Percentiles rank a stretch among this genome's conserved stretches.
phyloP scores from a whole-genome alignment of 2,329 filamentous ascomycete species.

The Microcyclospora tardicrescens region DNA sequence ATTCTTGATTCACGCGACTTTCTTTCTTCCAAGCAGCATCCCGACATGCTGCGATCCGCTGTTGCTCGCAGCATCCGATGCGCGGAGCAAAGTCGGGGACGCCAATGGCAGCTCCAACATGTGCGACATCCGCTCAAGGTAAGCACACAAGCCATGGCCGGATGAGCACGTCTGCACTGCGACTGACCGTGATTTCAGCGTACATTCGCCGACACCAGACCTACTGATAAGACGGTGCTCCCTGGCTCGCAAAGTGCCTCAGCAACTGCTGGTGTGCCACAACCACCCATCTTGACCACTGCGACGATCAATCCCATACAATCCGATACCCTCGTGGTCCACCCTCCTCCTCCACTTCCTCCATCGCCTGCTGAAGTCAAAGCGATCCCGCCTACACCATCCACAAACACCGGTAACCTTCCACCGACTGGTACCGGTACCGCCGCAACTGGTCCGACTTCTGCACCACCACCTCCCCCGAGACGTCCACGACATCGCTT shows the following conservation, averaged over 20 bases:
- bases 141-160: constrained; percentile 1
- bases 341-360: constrained; percentile 11
- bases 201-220: constrained; percentile 17
- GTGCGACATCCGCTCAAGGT: constrained; percentile 7
- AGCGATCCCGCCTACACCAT: constrained; percentile 10
- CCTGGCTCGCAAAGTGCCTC: constrained; percentile 19
- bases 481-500: constrained; percentile 60
- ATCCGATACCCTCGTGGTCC: constrained; percentile 2
- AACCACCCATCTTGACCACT: constrained; percentile 16
- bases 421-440: constrained; percentile 20
- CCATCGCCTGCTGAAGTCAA: constrained; percentile 15
- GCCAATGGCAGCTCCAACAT: constrained; percentile 13
- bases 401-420: constrained; percentile 16
- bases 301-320: constrained; percentile 4
- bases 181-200: constrained; percentile 10
- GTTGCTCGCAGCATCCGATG: constrained; percentile 9
- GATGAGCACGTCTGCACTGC: neutral
- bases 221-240: constrained; percentile 21
- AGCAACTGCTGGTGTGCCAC: constrained; percentile 18
- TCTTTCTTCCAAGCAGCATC: too few relatives aligned
- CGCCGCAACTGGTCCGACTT: constrained; percentile 30
- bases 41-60: constrained; percentile 10
- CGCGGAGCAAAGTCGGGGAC: constrained; percentile 8
- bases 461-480: constrained; percentile 33
- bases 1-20: too few relatives aligned